Conservation (phyloP, 331 rosid genomes). For the Quercus tomentella region DNA sequence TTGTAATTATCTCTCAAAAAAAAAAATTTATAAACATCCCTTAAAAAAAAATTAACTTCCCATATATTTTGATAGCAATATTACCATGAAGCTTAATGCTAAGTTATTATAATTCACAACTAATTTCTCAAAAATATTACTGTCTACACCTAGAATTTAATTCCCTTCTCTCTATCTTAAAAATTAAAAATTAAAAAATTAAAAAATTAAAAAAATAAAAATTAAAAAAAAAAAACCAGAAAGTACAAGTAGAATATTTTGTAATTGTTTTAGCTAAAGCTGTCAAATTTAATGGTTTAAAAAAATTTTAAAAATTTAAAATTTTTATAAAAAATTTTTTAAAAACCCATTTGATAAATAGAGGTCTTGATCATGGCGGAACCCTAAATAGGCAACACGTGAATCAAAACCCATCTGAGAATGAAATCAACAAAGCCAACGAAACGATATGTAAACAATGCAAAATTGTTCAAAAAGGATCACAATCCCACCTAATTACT, state of each 20-base stretch:
- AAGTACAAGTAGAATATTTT: no score
- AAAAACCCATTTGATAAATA: neutral
- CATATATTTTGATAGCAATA: neutral
- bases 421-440: neutral
- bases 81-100: neutral
- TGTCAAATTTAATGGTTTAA: neutral
- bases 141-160: neutral
- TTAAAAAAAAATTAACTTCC: neutral
- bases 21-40: no score
- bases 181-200: no score
- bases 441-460: no score
- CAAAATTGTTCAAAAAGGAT: neutral
- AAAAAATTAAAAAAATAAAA: no score
- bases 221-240: no score
- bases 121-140: neutral
- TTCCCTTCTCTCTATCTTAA: slow-evolving; percentile 6
- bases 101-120: neutral
- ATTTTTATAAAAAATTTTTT: no score
- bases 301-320: no score
- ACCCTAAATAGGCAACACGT: neutral
- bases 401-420: slow-evolving; percentile 8
- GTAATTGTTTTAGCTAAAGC: neutral
- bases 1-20: no score
- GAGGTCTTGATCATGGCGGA: neutral
- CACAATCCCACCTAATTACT: neutral